Base-by-base conservation (phyloP, 1,284 basidiomycete genomes). In the Sporisorium iseilematis-ciliati region DNA sequence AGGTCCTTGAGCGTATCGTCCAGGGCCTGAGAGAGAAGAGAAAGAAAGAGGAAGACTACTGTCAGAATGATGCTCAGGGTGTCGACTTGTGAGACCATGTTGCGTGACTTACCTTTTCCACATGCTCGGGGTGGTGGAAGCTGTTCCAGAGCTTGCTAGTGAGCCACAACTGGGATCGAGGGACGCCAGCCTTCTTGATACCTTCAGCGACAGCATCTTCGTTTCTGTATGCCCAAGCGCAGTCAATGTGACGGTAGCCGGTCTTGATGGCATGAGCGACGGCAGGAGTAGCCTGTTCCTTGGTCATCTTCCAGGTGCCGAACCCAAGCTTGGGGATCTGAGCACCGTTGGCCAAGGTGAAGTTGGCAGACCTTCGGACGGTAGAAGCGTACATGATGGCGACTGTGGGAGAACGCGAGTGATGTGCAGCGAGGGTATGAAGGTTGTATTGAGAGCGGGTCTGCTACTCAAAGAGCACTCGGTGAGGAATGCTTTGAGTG, bases 121-220 rank as follows among this genome's bases (percentile, higher is more conserved):
- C 78, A 35, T 80, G 73, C 49, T 75, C 78, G 6, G 70, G 77
- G 46, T 90, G 90, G 91, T 14, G 92, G 88, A 89, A 89, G 65
- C 77, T 86, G 90, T 89, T 87, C 91, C 92, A 93, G 45, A 94
- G 88, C 87, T 95, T 94, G 66, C 91, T 91, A 4, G 93, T 92
- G 65, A 95, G 90, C 85, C 92, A 95, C 66, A 96, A 88, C 72
- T 95, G 91, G 31, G 89, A 88, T 75, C 94, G 89, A 57, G 90
- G 89, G 25, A 95, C 86, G 23, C 88, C 93, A 60, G 91, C 91
- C 51, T 89, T 89, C 33, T 88, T 86, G 83, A 95, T 90, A 45
- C 93, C 94, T 49, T 91, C 82, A 12, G 93, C 93, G 31, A 93
- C 93, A 84, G 94, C 92, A 82, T 91, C 92, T 86, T 96, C 93